Conservation (phyloP, 2,329 filamentous ascomycete genomes). For the Colletotrichum graminicola region DNA sequence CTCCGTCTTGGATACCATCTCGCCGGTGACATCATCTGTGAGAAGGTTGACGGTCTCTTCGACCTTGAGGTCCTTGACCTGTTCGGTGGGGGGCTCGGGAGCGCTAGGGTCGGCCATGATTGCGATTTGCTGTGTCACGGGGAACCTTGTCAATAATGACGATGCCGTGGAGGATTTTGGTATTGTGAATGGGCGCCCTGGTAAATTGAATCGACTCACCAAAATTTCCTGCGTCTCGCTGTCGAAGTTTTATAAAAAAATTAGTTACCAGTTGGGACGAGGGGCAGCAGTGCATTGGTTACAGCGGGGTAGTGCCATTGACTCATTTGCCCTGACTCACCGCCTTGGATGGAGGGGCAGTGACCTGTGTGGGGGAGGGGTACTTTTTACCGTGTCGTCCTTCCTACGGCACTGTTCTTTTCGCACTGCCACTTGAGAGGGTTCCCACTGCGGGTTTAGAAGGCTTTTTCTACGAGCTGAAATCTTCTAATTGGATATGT, state of each 20-base stretch:
- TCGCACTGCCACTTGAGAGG: neutral
- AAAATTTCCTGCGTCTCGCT: constrained; percentile 32
- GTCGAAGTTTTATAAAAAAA: constrained; percentile 36
- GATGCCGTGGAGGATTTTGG: neutral
- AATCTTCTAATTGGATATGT: neutral
- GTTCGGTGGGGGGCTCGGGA: constrained; percentile 60
- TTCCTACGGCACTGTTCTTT: neutral
- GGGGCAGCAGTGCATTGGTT: constrained; percentile 41
- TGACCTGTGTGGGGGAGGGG: constrained; percentile 36
- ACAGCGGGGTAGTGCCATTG: constrained; percentile 39
- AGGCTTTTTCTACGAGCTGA: too few species aligned
- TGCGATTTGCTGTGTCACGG: constrained; percentile 24
- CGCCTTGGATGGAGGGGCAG: constrained; percentile 39
- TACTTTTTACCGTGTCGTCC: neutral
- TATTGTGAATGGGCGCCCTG: neutral
- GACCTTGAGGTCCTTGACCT: constrained; percentile 51
- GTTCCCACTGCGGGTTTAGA: neutral
- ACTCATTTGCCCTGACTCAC: constrained; percentile 42
- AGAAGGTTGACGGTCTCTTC: constrained; percentile 73
- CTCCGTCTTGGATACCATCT: constrained; percentile 85
- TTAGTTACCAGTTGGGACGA: constrained; percentile 29
- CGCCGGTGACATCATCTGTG: constrained; percentile 88
- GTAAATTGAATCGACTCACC: constrained; percentile 23
- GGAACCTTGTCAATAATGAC: constrained; percentile 6
- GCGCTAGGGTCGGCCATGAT: constrained; percentile 48